Evolutionary conservation across 129 eudicot genomes (phyloP), one percentile per base, ranked within the genome.

Genomic region (Chrysanthemum lavandulifolium): DNA sequence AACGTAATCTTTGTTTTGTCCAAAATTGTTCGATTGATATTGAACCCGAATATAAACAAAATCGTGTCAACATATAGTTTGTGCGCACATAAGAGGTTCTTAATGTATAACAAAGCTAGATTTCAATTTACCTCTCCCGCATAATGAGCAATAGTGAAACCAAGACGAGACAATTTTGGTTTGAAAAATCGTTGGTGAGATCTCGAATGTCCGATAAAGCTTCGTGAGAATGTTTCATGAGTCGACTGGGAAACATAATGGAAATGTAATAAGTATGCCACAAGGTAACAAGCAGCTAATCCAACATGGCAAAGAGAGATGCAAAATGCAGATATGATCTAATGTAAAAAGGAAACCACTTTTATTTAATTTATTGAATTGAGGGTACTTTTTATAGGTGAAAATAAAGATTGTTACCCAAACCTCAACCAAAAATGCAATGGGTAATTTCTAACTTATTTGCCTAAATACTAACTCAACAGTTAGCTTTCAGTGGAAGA

Each of bases 171-270:
- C 73, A 94, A 63, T 83, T 94, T 94, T 55, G 97, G 98, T 81
- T 94, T 94, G 85, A 90, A 45, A 75, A 94, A 94, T 36, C 97
- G 90, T 79, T 78, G 92, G 81, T 94, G 96, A 66, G 67, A 56
- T 73, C 80, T 90, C n/a, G 79, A 90, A 94, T 51, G 98, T 90
- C 85, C 87, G 97, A 64, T 87, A 94, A 70, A 94, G 95, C 92
- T 90, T 94, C 54, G 87, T 11, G 97, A 84, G 82, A 94, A 94
- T 49, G 98, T 94, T 78, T 94, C 98, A 70, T 94, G 96, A 47
- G 98, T 94, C 31, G 97, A 94, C 82, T 86, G 48, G 98, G 98
- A 78, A 94, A 94, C 98, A 94, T 94, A 81, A 97, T 94, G 96
- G 74, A 86, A 80, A 63, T 58, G 73, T 21, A 66, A 77, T 13